Conservation (phyloP, 345 rosid species). For the Eucalyptus rudis region DNA sequence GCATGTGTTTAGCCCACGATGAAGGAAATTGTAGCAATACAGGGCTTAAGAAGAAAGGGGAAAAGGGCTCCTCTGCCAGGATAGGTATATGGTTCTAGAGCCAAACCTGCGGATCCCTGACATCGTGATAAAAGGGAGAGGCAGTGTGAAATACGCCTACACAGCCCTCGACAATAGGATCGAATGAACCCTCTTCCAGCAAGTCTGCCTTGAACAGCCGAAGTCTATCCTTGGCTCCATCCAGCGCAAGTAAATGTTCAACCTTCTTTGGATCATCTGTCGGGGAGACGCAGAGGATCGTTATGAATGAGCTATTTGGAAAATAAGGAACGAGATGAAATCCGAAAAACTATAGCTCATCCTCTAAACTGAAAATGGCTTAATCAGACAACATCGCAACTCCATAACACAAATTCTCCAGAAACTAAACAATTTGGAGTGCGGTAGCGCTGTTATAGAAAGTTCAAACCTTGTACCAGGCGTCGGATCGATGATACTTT, state of each 20-base stretch:
- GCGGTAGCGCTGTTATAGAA: background rate
- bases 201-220: constrained; percentile 62
- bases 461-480: background rate
- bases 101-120: constrained; percentile 71
- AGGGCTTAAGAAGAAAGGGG: background rate
- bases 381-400: rapidly evolving
- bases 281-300: background rate
- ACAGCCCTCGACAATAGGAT: constrained; percentile 58
- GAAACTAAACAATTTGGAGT: background rate
- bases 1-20: background rate
- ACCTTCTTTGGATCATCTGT: constrained; percentile 67
- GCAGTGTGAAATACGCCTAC: constrained; percentile 83
- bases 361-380: background rate
- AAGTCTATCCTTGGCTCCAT: constrained; percentile 76
- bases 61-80: background rate
- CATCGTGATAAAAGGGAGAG: constrained; percentile 63
- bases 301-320: background rate
- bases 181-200: constrained; percentile 67
- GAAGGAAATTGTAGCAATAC: background rate
- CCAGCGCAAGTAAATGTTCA: constrained; percentile 44
- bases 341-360: background rate
- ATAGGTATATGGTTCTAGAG: background rate
- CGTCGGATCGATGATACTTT: background rate
- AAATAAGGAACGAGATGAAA: background rate
- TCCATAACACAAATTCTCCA: background rate